Base-by-base conservation (phyloP, 1,284 basidiomycete genomes). In the Cystobasidium pallidum region DNA sequence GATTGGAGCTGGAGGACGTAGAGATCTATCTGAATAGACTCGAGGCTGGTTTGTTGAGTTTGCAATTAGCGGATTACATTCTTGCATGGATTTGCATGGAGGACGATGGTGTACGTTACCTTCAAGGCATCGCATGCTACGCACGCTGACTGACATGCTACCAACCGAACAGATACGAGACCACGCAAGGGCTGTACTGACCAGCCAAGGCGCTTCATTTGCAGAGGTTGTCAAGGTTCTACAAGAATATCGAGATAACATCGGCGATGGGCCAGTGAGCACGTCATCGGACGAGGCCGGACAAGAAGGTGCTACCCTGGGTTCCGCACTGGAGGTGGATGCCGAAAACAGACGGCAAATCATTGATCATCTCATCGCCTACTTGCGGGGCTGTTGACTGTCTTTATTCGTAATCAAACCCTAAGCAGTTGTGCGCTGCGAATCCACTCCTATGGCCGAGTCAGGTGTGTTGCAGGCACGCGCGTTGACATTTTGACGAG, bases 41-140 rank as follows among this genome's bases (percentile, higher is more conserved):
- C 30, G 93, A 96, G 70, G 87, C 88, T 1, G 96, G 95, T 0
- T 82, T 97, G 41, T 94, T 91, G 79, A 90, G 89, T 1, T 81
- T 99, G 11, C 95, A 99, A 79, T 90, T 89, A 19, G 86, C 91
- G 26, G 95, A 98, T 81, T 96, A 94, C 75, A 89, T 97, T 62
- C 81, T 98, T 32, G 94, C 91, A 0, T 99, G 96, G 96, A 82
- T 98, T 32, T 86, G 88, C 71, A 96, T 98, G 93, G 96, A 99
- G 82, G 96, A 99, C 77, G 96, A 99, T 78, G 96, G 94, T 36
- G 93, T 94, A 82, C 74, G 90, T 80, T 59, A 2, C 70, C 21
- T 7, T 55, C 43, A 57, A 17, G 4, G n/a, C 11, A 6, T 68
- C 62, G 70, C 52, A 66, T n/a, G 63, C 41, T 59, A 24, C 13